phyloP scores from a whole-genome alignment of 768 basidiomycete genomes.

The Kwoniella shandongensis region DNA sequence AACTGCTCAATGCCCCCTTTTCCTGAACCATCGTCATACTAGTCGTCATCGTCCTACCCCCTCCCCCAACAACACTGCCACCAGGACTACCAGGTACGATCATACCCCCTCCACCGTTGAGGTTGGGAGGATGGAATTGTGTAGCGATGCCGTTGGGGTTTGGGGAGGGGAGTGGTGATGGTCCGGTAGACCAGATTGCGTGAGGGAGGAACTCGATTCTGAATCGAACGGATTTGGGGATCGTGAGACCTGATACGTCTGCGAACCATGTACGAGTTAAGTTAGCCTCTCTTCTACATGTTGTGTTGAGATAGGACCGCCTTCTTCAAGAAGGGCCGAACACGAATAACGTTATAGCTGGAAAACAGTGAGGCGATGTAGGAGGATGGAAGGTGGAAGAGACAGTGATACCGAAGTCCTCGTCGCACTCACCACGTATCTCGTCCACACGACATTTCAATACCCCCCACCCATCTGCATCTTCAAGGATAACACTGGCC shows the following conservation, averaged over 20 bases:
- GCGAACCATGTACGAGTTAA: background rate
- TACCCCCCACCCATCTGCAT: conserved; percentile 64
- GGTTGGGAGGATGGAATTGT: background rate
- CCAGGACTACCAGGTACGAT: conserved; percentile 6
- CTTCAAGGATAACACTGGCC: conserved; percentile 65
- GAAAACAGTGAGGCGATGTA: too few relatives aligned
- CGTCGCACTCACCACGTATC: conserved; percentile 57
- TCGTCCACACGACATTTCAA: conserved; percentile 78
- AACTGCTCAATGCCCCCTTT: conserved; percentile 77
- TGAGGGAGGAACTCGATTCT: conserved; percentile 68
- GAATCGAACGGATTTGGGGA: conserved; percentile 73
- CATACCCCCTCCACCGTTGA: background rate
- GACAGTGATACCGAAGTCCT: too few relatives aligned
- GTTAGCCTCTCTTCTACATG: background rate
- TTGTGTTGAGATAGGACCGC: too few relatives aligned
- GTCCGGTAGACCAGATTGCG: conserved; percentile 16
- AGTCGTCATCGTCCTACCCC: conserved; percentile 54
- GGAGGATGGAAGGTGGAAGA: too few relatives aligned
- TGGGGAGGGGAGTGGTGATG: conserved; percentile 9
- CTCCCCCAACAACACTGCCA: too few relatives aligned
- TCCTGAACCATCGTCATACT: conserved; percentile 72
- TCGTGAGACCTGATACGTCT: conserved; percentile 56
- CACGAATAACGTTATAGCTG: too few relatives aligned
- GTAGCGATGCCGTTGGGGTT: background rate
- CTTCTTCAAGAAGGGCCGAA: too few relatives aligned